Evolutionary conservation across 768 basidiomycete genomes (phyloP), one percentile per base, ranked within the genome.

Genomic region (Mycena sanguinolenta): DNA sequence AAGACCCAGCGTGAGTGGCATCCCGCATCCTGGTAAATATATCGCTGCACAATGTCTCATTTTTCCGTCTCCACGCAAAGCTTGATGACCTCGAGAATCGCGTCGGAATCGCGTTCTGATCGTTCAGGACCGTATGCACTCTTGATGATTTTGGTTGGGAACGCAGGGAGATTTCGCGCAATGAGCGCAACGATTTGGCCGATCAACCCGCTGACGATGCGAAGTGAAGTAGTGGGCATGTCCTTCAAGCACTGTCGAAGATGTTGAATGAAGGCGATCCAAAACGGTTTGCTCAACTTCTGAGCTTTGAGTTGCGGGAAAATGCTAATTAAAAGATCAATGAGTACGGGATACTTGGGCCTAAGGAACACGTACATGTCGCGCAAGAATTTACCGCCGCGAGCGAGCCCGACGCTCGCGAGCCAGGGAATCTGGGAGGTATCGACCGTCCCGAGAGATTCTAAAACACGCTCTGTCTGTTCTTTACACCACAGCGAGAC

Each of bases 391-490:
- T 67, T 42, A 3, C 68, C 66, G 7, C 69, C 72, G 25, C 65
- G 69, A 34, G 58, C 52, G 19, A 62, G 54, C 17, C 54, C 65
- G 12, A 71, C 34, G 13, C 71, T 55, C 21, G 57, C 60, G 14
- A 75, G 60, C 71, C 74, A 71, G 9, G 69, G 66, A 32, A 75
- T 69, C 38, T 75, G 68, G 9, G 34, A 50, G 16, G 55, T 58
- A 17, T 70, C 59, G 10, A 75, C 39, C 2, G 67, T 67, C 19
- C 59, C 42, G 28, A 73, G 63, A 1, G 69, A 57, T 21, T 67
- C 53, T 17, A 73, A 69, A 3, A 65, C n/a, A 5, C 16, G n/a
- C 12, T 73, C 69, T 4, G 32, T 49, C 25, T 75, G 71, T 1
- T 52, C 44, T 9, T 58, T 25, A 28, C 66, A 70, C 74, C 74